Conservation (phyloP, 768 basidiomycete genomes). For the Termitomyces heimii region DNA sequence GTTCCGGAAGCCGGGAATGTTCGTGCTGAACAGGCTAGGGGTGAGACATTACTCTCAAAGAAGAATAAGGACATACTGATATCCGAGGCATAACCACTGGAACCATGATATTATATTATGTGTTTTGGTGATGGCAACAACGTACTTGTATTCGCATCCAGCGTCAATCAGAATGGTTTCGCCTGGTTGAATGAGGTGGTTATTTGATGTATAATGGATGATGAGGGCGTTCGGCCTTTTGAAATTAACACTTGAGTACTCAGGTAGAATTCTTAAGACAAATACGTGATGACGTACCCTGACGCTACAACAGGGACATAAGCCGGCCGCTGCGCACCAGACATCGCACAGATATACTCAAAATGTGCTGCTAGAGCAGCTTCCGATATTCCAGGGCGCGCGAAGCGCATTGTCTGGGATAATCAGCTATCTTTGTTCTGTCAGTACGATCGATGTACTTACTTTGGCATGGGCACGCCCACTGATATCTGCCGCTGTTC, state of each 20-base stretch:
- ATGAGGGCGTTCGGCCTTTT: slow-evolving; percentile 78
- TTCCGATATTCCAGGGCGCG: slow-evolving; percentile 37
- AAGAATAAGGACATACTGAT: slow-evolving; percentile 55
- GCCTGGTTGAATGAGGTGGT: slow-evolving; percentile 61
- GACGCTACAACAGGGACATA: slow-evolving; percentile 98
- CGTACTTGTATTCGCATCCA: slow-evolving; percentile 87
- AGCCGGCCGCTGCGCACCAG: slow-evolving; percentile 82
- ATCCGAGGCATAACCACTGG: slow-evolving; percentile 89
- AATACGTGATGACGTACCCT: slow-evolving; percentile 51
- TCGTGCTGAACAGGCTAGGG: slow-evolving; percentile 44
- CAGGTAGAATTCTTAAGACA: background rate
- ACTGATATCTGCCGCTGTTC: slow-evolving; percentile 82
- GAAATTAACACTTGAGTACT: background rate
- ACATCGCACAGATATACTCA: slow-evolving; percentile 77
- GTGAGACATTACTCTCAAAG: background rate
- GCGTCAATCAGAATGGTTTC: slow-evolving; percentile 89
- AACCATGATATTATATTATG: background rate
- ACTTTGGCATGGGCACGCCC: slow-evolving; percentile 82
- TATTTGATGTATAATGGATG: slow-evolving; percentile 93
- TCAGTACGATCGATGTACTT: slow-evolving; percentile 5
- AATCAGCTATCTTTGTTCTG: background rate
- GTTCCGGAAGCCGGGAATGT: slow-evolving; percentile 83
- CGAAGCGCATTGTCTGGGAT: slow-evolving; percentile 76
- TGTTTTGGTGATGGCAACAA: background rate
- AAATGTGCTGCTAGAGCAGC: slow-evolving; percentile 65